Percentiles rank a stretch among this genome's conserved stretches.
phyloP scores from a whole-genome alignment of 1,284 basidiomycete genomes.

The Inonotus obliquus region DNA sequence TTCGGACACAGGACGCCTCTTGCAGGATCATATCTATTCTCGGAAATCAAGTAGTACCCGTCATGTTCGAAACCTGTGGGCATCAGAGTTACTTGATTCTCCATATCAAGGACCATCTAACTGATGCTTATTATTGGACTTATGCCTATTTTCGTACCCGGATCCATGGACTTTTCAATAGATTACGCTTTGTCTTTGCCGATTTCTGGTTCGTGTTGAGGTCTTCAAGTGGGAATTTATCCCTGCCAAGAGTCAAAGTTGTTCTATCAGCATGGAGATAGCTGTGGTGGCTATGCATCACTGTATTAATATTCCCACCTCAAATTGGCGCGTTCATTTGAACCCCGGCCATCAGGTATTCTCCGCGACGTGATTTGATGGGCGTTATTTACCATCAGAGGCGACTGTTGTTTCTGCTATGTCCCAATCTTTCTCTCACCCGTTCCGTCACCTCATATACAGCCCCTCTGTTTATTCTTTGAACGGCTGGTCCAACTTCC shows the following conservation, averaged over 20 bases:
- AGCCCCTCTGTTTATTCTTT: neutral
- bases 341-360: neutral
- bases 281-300: neutral
- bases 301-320: neutral
- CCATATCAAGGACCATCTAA: no score
- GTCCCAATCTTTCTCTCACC: neutral
- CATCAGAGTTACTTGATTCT: no score
- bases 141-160: no score
- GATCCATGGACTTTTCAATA: no score
- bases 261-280: no score
- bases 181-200: neutral
- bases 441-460: neutral
- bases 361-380: conserved; percentile 3
- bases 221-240: no score
- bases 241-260: no score
- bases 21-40: no score
- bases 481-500: neutral
- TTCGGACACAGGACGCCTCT: no score
- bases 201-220: neutral
- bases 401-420: neutral
- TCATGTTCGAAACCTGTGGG: no score
- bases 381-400: neutral
- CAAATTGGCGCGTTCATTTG: neutral
- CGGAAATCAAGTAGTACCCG: no score
- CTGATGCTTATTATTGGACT: no score